Evolutionary conservation across 139 green algal species (phyloP).

Genomic region (Chara braunii): DNA sequence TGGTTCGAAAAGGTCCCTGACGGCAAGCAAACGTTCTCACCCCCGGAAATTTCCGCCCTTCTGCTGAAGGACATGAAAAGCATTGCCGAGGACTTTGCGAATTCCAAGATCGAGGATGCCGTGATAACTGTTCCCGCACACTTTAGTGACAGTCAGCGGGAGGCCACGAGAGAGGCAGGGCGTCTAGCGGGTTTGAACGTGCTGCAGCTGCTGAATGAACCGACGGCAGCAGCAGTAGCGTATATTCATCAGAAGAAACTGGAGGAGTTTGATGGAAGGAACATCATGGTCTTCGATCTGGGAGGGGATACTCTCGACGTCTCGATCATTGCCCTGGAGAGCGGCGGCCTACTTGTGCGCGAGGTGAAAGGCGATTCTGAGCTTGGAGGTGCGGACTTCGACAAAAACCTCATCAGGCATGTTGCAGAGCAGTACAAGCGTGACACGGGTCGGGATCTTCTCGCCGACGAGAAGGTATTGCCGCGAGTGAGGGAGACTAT

Average conservation of each 20-base stretch:
- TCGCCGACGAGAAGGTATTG: no score
- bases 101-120: conserved; percentile 65
- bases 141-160: conserved; percentile 80
- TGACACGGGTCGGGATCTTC: no score
- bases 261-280: conserved; percentile 4
- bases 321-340: conserved; percentile 33
- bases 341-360: conserved; percentile 27
- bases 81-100: conserved; percentile 70
- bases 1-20: no score
- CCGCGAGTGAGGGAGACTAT: no score
- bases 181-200: conserved; percentile 35
- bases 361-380: conserved; percentile 39
- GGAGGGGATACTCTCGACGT: conserved; percentile 45
- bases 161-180: conserved; percentile 77
- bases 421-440: no score
- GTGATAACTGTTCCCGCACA: conserved; percentile 87
- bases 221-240: conserved; percentile 21
- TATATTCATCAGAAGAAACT: conserved; percentile 49
- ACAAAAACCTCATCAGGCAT: no score
- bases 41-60: conserved; percentile 94
- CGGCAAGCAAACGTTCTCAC: no score
- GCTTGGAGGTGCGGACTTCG: no score
- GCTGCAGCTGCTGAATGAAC: conserved; percentile 40
- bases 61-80: conserved; percentile 89
- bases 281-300: conserved; percentile 58